Percentiles rank a stretch among this genome's conserved stretches.
phyloP scores from a whole-genome alignment of 2,329 filamentous ascomycete species.

The Colletotrichum higginsianum region DNA sequence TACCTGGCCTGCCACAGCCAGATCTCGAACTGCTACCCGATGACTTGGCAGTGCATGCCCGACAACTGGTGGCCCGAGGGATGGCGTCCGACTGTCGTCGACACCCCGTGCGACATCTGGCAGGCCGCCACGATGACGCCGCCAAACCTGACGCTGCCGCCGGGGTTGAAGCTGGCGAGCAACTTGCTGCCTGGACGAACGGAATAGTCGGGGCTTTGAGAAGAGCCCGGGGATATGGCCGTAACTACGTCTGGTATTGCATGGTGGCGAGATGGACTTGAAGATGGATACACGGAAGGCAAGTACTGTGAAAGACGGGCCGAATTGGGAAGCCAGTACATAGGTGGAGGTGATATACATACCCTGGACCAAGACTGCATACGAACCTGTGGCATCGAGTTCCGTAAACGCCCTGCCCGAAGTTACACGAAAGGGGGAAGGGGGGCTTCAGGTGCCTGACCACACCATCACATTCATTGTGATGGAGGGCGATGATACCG shows the following conservation, averaged over 20 bases:
- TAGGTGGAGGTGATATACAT: neutral
- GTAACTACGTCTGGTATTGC: neutral
- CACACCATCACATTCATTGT: neutral
- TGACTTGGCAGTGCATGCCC: constrained; percentile 25
- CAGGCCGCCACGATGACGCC: constrained; percentile 4
- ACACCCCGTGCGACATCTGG: constrained; percentile 28
- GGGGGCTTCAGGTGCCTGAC: neutral
- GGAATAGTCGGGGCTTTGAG: neutral
- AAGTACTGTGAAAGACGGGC: neutral
- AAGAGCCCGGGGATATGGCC: neutral
- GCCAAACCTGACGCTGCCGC: neutral
- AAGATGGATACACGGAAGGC: neutral
- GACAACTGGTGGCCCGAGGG: constrained; percentile 34
- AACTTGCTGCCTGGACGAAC: neutral
- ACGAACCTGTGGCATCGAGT: neutral
- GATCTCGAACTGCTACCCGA: constrained; percentile 26
- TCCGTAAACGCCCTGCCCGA: neutral
- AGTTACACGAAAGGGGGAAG: neutral
- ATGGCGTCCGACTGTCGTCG: constrained; percentile 7
- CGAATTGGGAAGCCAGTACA: neutral
- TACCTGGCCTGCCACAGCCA: constrained; percentile 28
- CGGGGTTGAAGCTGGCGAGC: neutral
- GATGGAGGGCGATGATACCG: neutral
- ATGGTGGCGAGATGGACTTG: constrained; percentile 1
- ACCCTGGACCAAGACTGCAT: neutral